Percentiles rank a stretch among this genome's conserved stretches.
Evolutionary conservation across 208 protist species (phyloP).

Genomic region (Tritrichomonas musculus): DNA sequence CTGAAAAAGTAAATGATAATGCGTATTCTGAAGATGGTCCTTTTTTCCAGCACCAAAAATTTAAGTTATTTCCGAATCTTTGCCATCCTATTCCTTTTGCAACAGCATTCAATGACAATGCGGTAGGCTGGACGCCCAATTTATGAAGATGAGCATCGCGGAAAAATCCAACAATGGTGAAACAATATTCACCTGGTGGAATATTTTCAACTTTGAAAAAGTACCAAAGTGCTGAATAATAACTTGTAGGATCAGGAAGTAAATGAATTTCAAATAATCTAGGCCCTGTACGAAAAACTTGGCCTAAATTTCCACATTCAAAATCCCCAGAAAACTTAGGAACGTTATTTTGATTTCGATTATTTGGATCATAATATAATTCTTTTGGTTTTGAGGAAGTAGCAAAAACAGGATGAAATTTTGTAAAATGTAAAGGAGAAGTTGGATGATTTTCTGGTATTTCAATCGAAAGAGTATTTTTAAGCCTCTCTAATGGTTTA

Average conservation of each 20-base stretch:
- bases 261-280: not conserved
- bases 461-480: too few relatives aligned
- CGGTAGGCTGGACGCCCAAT: not conserved
- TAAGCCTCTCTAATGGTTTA: too few relatives aligned
- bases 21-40: not conserved
- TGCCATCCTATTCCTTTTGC: not conserved
- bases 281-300: not conserved
- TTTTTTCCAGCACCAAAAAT: not conserved
- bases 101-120: not conserved
- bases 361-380: not conserved
- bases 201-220: conserved; percentile 9
- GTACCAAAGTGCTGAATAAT: not conserved
- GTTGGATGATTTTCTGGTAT: too few relatives aligned
- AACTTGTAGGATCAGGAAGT: not conserved
- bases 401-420: not conserved
- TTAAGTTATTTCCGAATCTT: not conserved
- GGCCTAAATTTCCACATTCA: not conserved
- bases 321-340: not conserved
- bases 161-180: not conserved
- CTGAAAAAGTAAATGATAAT: not conserved
- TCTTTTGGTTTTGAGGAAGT: not conserved
- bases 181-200: not conserved
- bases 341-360: not conserved
- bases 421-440: too few relatives aligned
- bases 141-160: not conserved